These are phyloP conservation scores for Schoenoplectus triqueter DNA, from an alignment of 202 grass and related monocot genomes.

Conservation along the genomic window DNA sequence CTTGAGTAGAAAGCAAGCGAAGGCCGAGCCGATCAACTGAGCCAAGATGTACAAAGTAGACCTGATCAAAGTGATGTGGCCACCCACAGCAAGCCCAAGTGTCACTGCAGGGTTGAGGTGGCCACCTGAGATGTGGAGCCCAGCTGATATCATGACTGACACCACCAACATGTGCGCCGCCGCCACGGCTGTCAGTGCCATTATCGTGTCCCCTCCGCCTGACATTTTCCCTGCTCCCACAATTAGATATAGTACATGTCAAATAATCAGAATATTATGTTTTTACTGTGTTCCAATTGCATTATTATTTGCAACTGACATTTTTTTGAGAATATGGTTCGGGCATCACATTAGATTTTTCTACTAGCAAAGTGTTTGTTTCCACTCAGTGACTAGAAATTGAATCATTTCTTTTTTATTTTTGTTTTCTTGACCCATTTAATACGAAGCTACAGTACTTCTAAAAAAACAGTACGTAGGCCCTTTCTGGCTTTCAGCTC, in stretches of 20 bases:
- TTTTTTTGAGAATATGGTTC: no score
- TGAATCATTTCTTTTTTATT: no score
- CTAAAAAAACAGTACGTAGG: not conserved
- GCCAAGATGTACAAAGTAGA: slow-evolving; percentile 62
- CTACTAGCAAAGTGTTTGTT: no score
- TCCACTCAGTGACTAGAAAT: no score
- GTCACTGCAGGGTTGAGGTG: slow-evolving; percentile 92
- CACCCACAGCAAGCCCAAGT: slow-evolving; percentile 59
- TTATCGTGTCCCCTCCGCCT: slow-evolving; percentile 57
- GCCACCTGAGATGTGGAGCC: slow-evolving; percentile 79
- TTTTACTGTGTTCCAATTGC: not conserved
- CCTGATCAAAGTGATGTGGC: slow-evolving; percentile 75
- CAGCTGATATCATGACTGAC: slow-evolving; percentile 71
- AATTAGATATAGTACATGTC: not conserved
- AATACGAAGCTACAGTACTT: no score
- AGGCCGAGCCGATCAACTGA: slow-evolving; percentile 60
- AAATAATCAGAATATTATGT: not conserved
- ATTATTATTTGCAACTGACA: not conserved
- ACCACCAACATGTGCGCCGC: slow-evolving; percentile 72
- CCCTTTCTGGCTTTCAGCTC: not conserved
- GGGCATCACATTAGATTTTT: no score
- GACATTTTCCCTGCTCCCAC: slow-evolving; percentile 45
- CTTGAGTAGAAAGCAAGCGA: slow-evolving; percentile 71
- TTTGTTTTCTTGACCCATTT: not conserved
- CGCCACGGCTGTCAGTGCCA: slow-evolving; percentile 70